Evolutionary conservation across 352 stramenopile species (phyloP).

Genomic region (Phytopythium vexans): DNA sequence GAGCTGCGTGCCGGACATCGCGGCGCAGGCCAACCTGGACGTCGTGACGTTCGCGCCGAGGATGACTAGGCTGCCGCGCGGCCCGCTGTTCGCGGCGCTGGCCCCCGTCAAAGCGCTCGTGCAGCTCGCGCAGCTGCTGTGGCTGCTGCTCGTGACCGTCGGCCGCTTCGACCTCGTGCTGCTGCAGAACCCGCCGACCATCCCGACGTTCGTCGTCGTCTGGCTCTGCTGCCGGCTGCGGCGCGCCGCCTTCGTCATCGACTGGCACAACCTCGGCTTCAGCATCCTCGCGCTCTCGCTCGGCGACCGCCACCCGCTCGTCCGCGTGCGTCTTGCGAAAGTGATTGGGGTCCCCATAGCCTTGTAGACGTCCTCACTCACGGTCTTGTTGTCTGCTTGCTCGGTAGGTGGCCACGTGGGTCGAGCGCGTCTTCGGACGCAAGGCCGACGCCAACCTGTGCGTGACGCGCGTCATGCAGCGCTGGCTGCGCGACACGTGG

Average conservation of each 20-base stretch:
- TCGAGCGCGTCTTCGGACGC: conserved; percentile 88
- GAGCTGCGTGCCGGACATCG: conserved; percentile 75
- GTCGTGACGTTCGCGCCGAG: conserved; percentile 76
- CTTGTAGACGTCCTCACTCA: neutral
- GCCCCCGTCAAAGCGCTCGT: conserved; percentile 78
- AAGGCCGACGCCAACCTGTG: conserved; percentile 95
- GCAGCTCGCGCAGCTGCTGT: conserved; percentile 81
- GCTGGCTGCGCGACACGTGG: conserved; percentile 91
- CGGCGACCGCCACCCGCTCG: conserved; percentile 51
- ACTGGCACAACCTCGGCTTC: conserved; percentile 99
- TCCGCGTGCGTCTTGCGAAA: conserved; percentile 41
- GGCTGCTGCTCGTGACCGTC: conserved; percentile 63
- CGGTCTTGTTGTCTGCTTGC: neutral
- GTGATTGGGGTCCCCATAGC: neutral
- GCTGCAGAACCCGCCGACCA: conserved; percentile 97
- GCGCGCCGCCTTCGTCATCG: conserved; percentile 93
- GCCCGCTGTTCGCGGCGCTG: conserved; percentile 81
- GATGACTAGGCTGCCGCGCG: conserved; percentile 51
- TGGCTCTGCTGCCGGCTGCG: conserved; percentile 76
- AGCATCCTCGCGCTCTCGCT: conserved; percentile 92
- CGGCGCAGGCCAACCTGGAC: conserved; percentile 53
- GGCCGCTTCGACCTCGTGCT: conserved; percentile 91
- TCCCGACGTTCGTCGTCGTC: conserved; percentile 94
- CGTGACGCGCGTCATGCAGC: conserved; percentile 95
- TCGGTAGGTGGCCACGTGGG: conserved; percentile 67